phyloP scores from a whole-genome alignment of 1,284 basidiomycete species.

The Pseudozyma sp. region DNA sequence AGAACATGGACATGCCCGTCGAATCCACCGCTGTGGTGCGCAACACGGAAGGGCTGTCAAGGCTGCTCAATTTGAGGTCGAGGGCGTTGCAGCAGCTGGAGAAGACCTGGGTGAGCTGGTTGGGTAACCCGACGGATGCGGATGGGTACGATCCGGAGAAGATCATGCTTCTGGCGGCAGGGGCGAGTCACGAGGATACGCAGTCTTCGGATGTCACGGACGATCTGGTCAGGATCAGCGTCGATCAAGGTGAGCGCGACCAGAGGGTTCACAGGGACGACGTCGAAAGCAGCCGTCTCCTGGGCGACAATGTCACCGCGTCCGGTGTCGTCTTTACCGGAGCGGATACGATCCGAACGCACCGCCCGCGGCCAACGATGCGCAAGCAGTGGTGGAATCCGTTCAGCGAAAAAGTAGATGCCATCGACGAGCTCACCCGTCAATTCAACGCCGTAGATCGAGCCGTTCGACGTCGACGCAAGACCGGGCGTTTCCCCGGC shows the following conservation, averaged over 20 bases:
- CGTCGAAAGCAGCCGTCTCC: conserved; percentile 16
- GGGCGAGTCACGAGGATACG: conserved; percentile 26
- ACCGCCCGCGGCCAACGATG: conserved; percentile 47
- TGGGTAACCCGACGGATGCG: conserved; percentile 88
- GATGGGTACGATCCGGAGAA: conserved; percentile 77
- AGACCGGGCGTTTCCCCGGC: conserved; percentile 68
- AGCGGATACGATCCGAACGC: conserved; percentile 41
- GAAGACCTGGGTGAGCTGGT: conserved; percentile 83
- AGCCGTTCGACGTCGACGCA: conserved; percentile 45
- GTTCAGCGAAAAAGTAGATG: conserved; percentile 57
- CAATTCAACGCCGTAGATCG: conserved; percentile 57
- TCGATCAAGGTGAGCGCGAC: conserved; percentile 9
- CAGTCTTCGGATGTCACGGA: conserved; percentile 12
- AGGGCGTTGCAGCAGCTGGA: conserved; percentile 82
- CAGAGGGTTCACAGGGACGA: conserved; percentile 6
- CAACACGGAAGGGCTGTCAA: conserved; percentile 80
- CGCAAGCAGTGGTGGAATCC: conserved; percentile 53
- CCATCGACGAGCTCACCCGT: conserved; percentile 57
- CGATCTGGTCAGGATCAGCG: conserved; percentile 22
- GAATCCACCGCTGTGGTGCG: conserved; percentile 90
- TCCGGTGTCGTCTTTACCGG: conserved; percentile 26
- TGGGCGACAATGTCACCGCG: conserved; percentile 3
- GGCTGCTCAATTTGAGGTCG: conserved; percentile 81
- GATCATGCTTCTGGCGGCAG: conserved; percentile 55
- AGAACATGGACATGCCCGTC: conserved; percentile 74